Conservation (phyloP, 306 rosid genomes). For the Cucurbita pepo region DNA sequence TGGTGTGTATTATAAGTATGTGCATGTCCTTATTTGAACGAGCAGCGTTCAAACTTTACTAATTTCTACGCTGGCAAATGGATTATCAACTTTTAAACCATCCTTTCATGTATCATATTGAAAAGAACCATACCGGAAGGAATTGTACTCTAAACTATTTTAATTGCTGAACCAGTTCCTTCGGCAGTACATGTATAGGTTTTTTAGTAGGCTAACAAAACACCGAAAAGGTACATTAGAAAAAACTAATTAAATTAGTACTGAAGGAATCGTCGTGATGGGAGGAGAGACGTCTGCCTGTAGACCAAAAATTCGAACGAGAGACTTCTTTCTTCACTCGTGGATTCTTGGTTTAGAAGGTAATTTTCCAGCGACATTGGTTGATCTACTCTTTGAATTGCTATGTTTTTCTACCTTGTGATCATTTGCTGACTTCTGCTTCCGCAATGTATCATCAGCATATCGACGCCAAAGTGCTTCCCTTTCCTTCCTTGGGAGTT, state of each 20-base stretch:
- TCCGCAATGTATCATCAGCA: constrained; percentile 53
- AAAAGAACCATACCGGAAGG: background rate
- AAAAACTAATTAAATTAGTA: background rate
- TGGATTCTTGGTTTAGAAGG: background rate
- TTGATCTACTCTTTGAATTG: constrained; percentile 30
- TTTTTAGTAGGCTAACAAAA: background rate
- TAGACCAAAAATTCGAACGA: background rate
- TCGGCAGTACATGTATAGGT: background rate
- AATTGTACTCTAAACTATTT: background rate
- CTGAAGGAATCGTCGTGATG: background rate
- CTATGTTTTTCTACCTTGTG: constrained; percentile 40
- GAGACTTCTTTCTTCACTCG: background rate
- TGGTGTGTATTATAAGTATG: no score
- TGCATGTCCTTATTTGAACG: background rate
- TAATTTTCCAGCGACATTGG: background rate
- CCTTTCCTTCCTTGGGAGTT: constrained; percentile 67
- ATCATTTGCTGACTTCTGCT: constrained; percentile 43
- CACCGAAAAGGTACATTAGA: background rate
- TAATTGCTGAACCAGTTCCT: background rate
- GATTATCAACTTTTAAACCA: background rate
- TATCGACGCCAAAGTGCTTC: constrained; percentile 68
- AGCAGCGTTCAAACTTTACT: no score
- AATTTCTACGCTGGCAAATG: background rate
- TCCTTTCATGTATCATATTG: background rate
- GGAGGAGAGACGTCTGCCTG: background rate